Evolutionary conservation across 2,329 filamentous ascomycete species (phyloP), one percentile per base, ranked within the genome.

Genomic region (Trichophyton equinum): DNA sequence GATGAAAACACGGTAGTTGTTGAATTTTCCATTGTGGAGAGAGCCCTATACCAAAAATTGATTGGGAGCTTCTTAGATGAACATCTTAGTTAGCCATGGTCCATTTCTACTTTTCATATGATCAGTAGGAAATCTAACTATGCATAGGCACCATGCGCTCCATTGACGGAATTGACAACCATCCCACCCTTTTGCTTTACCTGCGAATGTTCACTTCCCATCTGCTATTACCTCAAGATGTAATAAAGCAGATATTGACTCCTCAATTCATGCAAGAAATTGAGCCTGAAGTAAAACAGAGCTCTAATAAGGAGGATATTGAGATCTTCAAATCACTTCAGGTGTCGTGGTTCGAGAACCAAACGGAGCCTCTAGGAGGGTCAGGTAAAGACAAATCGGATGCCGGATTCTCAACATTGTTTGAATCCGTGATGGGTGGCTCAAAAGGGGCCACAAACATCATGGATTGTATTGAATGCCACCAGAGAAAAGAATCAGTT

Each of bases 31-130:
- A 62, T 72, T 0, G 73, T 81, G 0, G 82, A 85, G 67, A 71
- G 74, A 1, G 71, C 73, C 1, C 74, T 85, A 36, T 85, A 85
- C 63, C 72, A 78, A 1, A 78, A 81, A 55, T 78, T 85, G 1
- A 70, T 71, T 3, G 62, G 68, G 7, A 71, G 76, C 13, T 79
- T 79, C 62, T 66, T 77, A 8, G 57, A 65, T 0, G 59, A 63
- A 1, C 61, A 69, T 25, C 68, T 69, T 53, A 57, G 69, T 69
- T 33, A 62, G 68, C 42, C 33, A 44, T 18, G 3, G 8, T 8
- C 20, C 11, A 46, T 46, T n/a, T 4, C 8, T 33, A n/a, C 6
- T 20, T 51, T 27, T 15, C 46, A 51, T 25, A 51, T 51, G 22
- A 2, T 11, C 3, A 42, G 4, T 51, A 25, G 20, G 3, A 22